Conservation (phyloP, 2,329 filamentous ascomycete genomes). For the Talaromyces funiculosus region DNA sequence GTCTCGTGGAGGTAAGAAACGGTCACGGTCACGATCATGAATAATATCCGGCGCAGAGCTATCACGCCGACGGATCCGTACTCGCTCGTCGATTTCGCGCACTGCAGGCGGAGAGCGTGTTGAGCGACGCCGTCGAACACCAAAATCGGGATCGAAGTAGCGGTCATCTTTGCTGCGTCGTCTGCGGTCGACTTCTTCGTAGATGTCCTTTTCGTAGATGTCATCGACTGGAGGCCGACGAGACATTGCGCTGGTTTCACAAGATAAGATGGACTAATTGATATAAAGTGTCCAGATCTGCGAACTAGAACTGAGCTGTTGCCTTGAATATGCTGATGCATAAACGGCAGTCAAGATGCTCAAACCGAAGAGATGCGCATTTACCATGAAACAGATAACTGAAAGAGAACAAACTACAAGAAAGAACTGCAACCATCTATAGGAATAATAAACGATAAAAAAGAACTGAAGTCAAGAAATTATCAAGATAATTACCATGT, state of each 20-base stretch:
- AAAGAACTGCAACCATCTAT: not conserved
- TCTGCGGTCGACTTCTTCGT: conserved; percentile 21
- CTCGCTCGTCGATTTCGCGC: conserved; percentile 35
- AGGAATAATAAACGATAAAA: not conserved
- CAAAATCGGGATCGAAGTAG: conserved; percentile 23
- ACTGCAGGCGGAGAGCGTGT: conserved; percentile 37
- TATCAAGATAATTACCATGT: not conserved
- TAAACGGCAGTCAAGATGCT: not conserved
- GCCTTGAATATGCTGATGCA: not conserved
- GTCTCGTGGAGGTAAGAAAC: conserved; percentile 18
- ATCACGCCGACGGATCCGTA: conserved; percentile 34
- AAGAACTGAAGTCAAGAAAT: not conserved
- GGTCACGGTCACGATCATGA: conserved; percentile 12
- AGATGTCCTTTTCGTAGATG: conserved; percentile 26
- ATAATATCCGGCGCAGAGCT: conserved; percentile 30
- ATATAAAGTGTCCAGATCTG: not conserved
- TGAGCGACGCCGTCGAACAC: conserved; percentile 19
- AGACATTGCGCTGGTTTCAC: conserved; percentile 22
- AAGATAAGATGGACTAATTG: not conserved
- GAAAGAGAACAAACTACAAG: not conserved
- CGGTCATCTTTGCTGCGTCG: conserved; percentile 23
- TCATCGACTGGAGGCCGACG: conserved; percentile 25
- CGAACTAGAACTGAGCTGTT: not conserved
- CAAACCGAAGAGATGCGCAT: not conserved
- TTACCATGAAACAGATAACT: not conserved